Evolutionary conservation across 192 early-diverging fungal species (phyloP), one percentile per base, ranked within the genome.

Genomic region (Backusella tarrabulga): DNA sequence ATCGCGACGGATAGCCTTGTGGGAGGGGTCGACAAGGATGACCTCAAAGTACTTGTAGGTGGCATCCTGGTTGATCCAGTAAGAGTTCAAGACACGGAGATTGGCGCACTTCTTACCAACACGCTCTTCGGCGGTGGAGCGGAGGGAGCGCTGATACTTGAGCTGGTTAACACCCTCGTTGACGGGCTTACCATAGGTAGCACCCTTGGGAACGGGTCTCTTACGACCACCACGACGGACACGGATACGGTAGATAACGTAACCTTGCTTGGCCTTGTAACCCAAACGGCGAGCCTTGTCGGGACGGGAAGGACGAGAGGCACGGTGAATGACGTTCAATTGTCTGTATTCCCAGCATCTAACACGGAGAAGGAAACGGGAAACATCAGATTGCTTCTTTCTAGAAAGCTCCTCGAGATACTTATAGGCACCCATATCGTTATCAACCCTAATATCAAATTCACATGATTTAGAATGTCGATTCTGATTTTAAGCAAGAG

Each of bases 261-360:
- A 99, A 84, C 97, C 97, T 90, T 98, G 97, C 92, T 99, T 99
- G 89, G 97, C 97, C 90, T 99, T 99, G 93, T 99, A 99, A 79
- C 97, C 97, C 74, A 99, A 91, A 86, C 97, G 96, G 87, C 97
- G 95, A 46, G 97, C 97, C 92, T 98, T 98, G 87, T 98, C 96
- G 77, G 97, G 97, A 85, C 97, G 96, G 78, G 97, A 96, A 71
- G 97, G 96, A 83, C 97, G 95, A 74, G 96, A 97, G 35, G 96
- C 97, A 82, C 97, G 96, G 91, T 98, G 97, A 87, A 99, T 95
- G 76, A 95, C 93, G 87, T 97, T 96, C 88, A 99, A 91, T 88
- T 99, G 97, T 77, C 96, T 91, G 95, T 91, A 97, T 88, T 97
- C 96, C 97, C 96, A 97, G 90, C 94, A 95, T 87, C 97, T 90